Conservation (phyloP, 2,329 filamentous ascomycete species). For the Colletotrichum falcatum region DNA sequence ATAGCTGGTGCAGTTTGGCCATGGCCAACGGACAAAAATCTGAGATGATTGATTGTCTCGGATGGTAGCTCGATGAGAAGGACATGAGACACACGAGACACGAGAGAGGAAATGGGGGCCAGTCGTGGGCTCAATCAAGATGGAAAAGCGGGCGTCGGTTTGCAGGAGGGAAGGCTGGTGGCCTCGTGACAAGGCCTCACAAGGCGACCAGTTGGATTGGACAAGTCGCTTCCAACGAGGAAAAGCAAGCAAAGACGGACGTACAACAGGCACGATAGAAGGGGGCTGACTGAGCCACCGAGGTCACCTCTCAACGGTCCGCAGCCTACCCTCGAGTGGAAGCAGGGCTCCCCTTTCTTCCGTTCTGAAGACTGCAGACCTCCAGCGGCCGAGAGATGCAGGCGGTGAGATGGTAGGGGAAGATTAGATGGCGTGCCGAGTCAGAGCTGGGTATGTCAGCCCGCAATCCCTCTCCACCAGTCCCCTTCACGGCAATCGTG, state of each 20-base stretch:
- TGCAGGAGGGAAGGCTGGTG: not conserved
- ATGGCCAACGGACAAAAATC: constrained; percentile 23
- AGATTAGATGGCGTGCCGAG: constrained; percentile 27
- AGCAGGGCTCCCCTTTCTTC: constrained; percentile 8
- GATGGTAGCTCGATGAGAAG: constrained; percentile 6
- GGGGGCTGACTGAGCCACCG: constrained; percentile 7
- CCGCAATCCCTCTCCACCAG: constrained; percentile 22
- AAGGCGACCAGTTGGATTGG: constrained; percentile 32
- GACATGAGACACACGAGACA: constrained; percentile 1
- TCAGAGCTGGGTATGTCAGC: constrained; percentile 37
- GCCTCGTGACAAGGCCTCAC: constrained; percentile 4
- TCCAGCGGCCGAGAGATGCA: constrained; percentile 5
- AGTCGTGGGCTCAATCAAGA: not conserved
- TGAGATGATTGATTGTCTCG: not conserved
- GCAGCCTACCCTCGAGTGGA: not conserved
- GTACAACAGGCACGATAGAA: not conserved
- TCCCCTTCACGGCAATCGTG: constrained; percentile 33
- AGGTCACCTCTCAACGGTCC: constrained; percentile 12
- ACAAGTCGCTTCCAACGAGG: constrained; percentile 1
- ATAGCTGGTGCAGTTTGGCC: constrained; percentile 19
- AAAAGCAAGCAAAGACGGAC: constrained; percentile 11
- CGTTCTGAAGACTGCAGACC: constrained; percentile 9
- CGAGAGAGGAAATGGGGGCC: not conserved
- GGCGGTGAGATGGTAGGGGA: constrained; percentile 2
- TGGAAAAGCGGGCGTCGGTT: not conserved